Base-by-base conservation (phyloP, 495 filamentous ascomycete genomes). In the Aspergillus campestris region DNA sequence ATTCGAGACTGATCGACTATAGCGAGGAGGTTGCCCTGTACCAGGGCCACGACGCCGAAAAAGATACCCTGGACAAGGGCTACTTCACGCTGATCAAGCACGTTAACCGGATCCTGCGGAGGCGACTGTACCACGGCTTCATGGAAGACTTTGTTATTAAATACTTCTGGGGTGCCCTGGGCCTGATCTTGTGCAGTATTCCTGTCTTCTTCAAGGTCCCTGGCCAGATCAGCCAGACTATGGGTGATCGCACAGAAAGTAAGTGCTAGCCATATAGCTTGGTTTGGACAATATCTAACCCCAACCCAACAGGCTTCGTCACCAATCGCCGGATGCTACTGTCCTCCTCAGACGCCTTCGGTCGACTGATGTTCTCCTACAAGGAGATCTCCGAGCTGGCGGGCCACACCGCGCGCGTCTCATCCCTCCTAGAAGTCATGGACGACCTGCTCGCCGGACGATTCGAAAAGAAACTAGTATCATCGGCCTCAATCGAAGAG, bases 121-220 rank as follows among this genome's bases (percentile, higher is more conserved):
- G 87, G 46, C 77, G 92, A 27, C 82, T 98, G 53, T 97, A 95
- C 60, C 89, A 98, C 57, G 89, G 89, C 9, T 82, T 98, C 50
- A 96, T 97, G 92, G 94, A 98, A 60, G 92, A 98, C 60, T 98
- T 95, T 67, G 86, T 97, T 10, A 91, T 97, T 56, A 98, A 98
- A 67, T 98, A 98, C 58, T 92, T 95, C 70, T 98, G 92, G 92
- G 94, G 94, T 42, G 92, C 92, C 5, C 53, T 98, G 38, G 92
- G 92, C 6, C 75, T 97, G 54, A 65, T 94, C 50, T 81, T 98
- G n/a, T 97, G 94, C 70, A 91, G 89, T 58, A 80, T 95, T 3
- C 92, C 92, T 1, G 91, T 97, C 0, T 98, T 98, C 63, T 86
- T 97, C 73, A 89, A 86, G 67, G 72, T 96, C 3, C 91, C 92